Percentiles rank a stretch among this genome's conserved stretches.
phyloP scores from a whole-genome alignment of 768 basidiomycete species.

The Amanita subjunquillea region DNA sequence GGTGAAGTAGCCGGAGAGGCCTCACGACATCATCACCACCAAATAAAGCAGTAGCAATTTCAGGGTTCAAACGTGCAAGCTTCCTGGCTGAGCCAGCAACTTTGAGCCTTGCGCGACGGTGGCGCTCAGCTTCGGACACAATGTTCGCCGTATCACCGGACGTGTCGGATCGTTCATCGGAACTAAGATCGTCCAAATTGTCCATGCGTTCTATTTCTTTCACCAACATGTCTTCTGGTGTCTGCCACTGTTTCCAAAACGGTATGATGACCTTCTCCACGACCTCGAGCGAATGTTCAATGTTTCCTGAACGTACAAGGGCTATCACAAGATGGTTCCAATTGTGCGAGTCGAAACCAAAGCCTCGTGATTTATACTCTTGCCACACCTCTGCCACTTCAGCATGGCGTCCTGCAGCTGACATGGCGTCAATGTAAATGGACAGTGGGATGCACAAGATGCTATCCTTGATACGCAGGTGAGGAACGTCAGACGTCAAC shows the following conservation, averaged over 20 bases:
- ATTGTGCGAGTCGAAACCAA: constrained; percentile 79
- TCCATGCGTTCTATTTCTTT: neutral
- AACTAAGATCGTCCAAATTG: constrained; percentile 9
- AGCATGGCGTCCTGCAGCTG: constrained; percentile 46
- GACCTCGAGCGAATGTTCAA: constrained; percentile 77
- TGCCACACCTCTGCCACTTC: constrained; percentile 62
- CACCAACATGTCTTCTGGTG: constrained; percentile 5
- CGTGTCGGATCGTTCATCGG: constrained; percentile 15
- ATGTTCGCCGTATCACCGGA: constrained; percentile 8
- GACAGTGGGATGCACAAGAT: constrained; percentile 72
- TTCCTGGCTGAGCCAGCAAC: constrained; percentile 9
- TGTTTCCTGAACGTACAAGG: constrained; percentile 69
- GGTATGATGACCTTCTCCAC: constrained; percentile 70
- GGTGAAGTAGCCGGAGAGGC: constrained; percentile 49
- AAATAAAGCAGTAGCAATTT: constrained; percentile 7
- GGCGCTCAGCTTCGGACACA: neutral
- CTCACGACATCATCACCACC: constrained; percentile 38
- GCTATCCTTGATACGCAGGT: constrained; percentile 26
- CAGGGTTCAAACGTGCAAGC: constrained; percentile 14
- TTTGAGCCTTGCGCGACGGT: constrained; percentile 1
- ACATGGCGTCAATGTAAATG: constrained; percentile 70
- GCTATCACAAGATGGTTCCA: constrained; percentile 82
- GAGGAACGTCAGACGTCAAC: constrained; percentile 9
- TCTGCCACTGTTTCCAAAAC: constrained; percentile 16
- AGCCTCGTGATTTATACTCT: constrained; percentile 47